Evolutionary conservation across 2,329 filamentous ascomycete genomes (phyloP).

Genomic region (Cercospora citrullina): DNA sequence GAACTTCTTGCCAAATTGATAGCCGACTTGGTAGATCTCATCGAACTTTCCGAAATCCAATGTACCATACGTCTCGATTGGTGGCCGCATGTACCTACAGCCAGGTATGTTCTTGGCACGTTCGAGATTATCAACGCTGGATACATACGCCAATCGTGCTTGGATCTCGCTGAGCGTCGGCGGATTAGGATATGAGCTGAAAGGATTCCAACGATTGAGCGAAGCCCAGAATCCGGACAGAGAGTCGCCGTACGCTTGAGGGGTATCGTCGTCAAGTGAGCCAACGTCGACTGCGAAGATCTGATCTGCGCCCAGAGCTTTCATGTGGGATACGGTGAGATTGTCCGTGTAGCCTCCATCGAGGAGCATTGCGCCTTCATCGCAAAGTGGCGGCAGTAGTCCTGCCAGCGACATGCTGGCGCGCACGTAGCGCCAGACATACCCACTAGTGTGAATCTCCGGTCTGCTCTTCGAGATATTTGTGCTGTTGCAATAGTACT

Average conservation of each 20-base stretch:
- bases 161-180: conserved; percentile 96
- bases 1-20: conserved; percentile 79
- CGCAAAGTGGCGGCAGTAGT: conserved; percentile 86
- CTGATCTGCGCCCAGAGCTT: conserved; percentile 83
- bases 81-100: conserved; percentile 94
- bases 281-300: conserved; percentile 97
- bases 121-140: conserved; percentile 89
- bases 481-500: conserved; percentile 98
- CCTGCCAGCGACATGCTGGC: conserved; percentile 97
- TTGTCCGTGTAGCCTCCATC: conserved; percentile 98
- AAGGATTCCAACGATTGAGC: conserved; percentile 94
- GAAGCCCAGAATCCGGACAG: conserved; percentile 94
- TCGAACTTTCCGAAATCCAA: conserved; percentile 97
- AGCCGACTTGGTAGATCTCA: conserved; percentile 89
- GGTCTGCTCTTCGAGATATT: conserved; percentile 93
- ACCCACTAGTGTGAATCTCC: conserved; percentile 93
- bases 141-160: conserved; percentile 89
- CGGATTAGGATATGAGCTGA: conserved; percentile 84
- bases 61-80: conserved; percentile 89
- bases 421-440: conserved; percentile 95
- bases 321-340: conserved; percentile 95
- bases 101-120: conserved; percentile 87
- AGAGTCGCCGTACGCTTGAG: conserved; percentile 90
- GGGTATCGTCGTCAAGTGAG: conserved; percentile 84
- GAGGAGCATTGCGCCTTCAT: conserved; percentile 94